These are phyloP conservation scores for Abelmoschus esculentus DNA, from an alignment of 345 rosid genomes.

Conservation along the genomic window DNA sequence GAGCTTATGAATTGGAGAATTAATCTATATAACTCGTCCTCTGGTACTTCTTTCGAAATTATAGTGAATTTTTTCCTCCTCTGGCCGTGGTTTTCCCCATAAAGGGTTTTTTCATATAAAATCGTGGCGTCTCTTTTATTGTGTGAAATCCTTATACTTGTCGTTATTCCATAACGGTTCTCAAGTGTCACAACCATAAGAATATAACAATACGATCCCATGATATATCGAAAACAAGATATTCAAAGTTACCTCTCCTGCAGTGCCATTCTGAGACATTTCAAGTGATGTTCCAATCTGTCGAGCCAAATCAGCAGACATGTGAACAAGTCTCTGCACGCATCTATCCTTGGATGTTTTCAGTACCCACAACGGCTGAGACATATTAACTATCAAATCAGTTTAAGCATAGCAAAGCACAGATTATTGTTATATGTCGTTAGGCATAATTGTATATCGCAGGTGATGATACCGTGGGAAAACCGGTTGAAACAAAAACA, in stretches of 20 bases:
- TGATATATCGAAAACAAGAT: too few species aligned
- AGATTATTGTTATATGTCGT: background rate
- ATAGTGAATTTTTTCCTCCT: too few species aligned
- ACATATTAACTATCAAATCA: slow-evolving; percentile 14
- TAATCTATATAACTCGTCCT: background rate
- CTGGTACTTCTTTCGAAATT: too few species aligned
- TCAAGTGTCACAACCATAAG: background rate
- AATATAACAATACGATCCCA: background rate
- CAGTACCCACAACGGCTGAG: slow-evolving; percentile 82
- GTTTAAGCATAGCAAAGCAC: slow-evolving; percentile 11
- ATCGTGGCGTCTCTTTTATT: too few species aligned
- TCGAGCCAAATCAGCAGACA: slow-evolving; percentile 88
- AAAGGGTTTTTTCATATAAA: too few species aligned
- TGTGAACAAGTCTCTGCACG: slow-evolving; percentile 70
- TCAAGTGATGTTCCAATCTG: slow-evolving; percentile 67
- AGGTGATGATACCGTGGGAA: background rate
- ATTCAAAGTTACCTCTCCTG: slow-evolving; percentile 38
- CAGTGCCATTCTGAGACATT: slow-evolving; percentile 32
- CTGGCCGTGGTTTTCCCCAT: too few species aligned
- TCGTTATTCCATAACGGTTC: background rate
- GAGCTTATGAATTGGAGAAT: background rate
- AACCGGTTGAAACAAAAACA: background rate
- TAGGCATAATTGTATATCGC: background rate
- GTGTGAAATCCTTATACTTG: too few species aligned
- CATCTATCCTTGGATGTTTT: slow-evolving; percentile 70